Evolutionary conservation across 2,329 filamentous ascomycete genomes (phyloP).

Genomic region (Aspergillus sp.): DNA sequence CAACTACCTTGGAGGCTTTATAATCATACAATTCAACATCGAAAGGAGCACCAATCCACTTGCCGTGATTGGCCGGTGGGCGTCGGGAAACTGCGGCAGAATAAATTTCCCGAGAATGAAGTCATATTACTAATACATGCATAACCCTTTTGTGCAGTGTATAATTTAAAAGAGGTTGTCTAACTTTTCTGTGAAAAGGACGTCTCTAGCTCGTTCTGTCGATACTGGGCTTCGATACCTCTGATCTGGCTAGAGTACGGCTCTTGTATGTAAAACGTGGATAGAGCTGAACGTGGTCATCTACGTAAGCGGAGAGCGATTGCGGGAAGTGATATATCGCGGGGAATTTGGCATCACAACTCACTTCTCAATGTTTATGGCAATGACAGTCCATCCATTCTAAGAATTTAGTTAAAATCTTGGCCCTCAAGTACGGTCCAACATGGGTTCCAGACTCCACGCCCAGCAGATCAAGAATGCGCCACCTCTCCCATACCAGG

Average conservation of each 20-base stretch:
- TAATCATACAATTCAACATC: slow-evolving; percentile 25
- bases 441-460: slow-evolving; percentile 31
- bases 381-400: background rate
- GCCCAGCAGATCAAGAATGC: slow-evolving; percentile 27
- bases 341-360: background rate
- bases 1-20: slow-evolving; percentile 9
- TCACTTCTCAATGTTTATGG: background rate
- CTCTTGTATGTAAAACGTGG: background rate
- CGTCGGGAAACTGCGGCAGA: slow-evolving; percentile 28
- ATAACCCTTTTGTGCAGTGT: background rate
- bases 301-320: background rate
- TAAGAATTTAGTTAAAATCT: background rate
- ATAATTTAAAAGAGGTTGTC: background rate
- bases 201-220: no score
- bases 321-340: background rate
- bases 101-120: slow-evolving; percentile 11
- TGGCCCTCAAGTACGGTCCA: background rate
- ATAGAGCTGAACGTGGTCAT: background rate
- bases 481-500: slow-evolving; percentile 29
- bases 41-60: slow-evolving; percentile 20
- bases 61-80: slow-evolving; percentile 29
- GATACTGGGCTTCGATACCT: no score
- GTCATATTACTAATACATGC: slow-evolving; percentile 1
- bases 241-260: no score
- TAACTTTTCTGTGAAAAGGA: no score